Base-by-base conservation (phyloP, 192 early-diverging fungal species). In the Phlyctochytrium arcticum region DNA sequence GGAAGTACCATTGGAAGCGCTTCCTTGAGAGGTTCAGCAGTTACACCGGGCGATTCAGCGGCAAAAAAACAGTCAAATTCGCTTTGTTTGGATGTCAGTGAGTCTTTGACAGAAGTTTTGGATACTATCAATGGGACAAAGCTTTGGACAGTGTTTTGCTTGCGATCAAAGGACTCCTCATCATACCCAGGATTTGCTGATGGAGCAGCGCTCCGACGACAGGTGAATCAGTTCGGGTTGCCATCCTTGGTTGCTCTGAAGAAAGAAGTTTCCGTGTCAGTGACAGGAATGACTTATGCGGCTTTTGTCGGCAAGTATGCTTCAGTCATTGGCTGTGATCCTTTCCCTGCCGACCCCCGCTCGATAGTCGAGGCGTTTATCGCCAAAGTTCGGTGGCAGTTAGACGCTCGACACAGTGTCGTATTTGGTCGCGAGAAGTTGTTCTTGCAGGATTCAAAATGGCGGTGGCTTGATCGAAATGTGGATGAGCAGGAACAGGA, bases 111-210 rank as follows among this genome's bases (percentile, higher is more conserved):
- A 33, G 88, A 92, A 50, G 66, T 92, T 26, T 69, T 86, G 27
- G 75, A 85, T 8, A 84, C 91, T 2, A 80, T 91, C 31, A 74
- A 82, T 29, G 75, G 82, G 31, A 90, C 90, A 34, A 76, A 77
- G 37, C 57, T 81, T 10, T 95, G 90, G 87, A 80, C 85, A 29
- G 76, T 94, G 6, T 76, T 88, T 60, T 92, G 92, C 71, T 85
- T 65, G 17, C 19, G 27, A 21, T 10, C 35, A 6, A 30, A 31
- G 9, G 53, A 36, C 26, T 44, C 77, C 79, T 59, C 51, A 7
- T 12, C 57, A 10, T 23, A 9, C 17, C 65, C 67, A 5, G 73
- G 71, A 36, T 31, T 36, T 1, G 70, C 81, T 48, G 88, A 90
- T 57, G 44, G 46, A 6, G 78, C 69, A 33, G 73, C 76, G 26